A percentile compares a stretch with the other conserved stretches of the same genome.
Evolutionary conservation across 2,329 filamentous ascomycete genomes (phyloP).

Genomic region (Aspergillus brasiliensis): DNA sequence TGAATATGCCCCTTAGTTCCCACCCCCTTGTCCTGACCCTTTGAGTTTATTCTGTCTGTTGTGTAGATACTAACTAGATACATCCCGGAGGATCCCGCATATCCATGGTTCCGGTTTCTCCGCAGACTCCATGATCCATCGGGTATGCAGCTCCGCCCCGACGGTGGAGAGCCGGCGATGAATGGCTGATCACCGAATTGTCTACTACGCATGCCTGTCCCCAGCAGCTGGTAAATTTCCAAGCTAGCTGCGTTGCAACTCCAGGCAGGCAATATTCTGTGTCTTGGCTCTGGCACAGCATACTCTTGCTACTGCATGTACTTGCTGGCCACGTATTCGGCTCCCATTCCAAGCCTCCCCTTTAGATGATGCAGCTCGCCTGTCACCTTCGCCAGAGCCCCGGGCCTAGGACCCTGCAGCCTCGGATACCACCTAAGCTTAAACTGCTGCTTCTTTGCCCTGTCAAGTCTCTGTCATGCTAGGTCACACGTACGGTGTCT

Average conservation of each 20-base stretch:
- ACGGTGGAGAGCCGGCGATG: not conserved
- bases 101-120: slow-evolving; percentile 1
- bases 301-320: not conserved
- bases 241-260: not conserved
- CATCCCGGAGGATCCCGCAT: not conserved
- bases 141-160: slow-evolving; percentile 1
- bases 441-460: not conserved
- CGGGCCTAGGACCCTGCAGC: not conserved
- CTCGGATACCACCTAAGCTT: not conserved
- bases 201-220: not conserved
- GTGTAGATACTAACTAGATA: too few species aligned
- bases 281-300: not conserved
- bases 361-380: not conserved
- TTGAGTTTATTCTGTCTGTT: not conserved
- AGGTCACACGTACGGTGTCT: not conserved
- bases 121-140: not conserved
- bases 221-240: not conserved
- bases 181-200: slow-evolving; percentile 1
- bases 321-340: not conserved
- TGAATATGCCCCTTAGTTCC: not conserved
- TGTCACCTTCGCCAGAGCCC: slow-evolving; percentile 2
- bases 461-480: not conserved
- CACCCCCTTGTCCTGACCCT: not conserved
- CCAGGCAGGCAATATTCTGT: slow-evolving; percentile 8
- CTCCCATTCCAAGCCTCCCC: not conserved